Conservation (phyloP, 2,329 filamentous ascomycete genomes). For the Kalmusia sp. region DNA sequence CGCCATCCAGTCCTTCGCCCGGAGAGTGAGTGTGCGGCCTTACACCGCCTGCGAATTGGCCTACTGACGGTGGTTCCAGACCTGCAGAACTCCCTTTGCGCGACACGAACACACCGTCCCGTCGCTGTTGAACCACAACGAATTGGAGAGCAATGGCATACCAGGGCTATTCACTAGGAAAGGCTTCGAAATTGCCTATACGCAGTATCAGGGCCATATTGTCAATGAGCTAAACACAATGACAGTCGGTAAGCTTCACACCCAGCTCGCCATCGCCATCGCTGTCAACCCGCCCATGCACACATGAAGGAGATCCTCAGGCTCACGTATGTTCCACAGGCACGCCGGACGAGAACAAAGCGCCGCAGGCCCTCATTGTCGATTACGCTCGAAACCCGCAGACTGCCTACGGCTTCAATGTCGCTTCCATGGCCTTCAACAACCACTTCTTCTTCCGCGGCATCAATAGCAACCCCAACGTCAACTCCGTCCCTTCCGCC, state of each 20-base stretch:
- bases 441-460: slow-evolving; percentile 82
- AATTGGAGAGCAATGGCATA: slow-evolving; percentile 62
- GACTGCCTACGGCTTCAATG: slow-evolving; percentile 86
- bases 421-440: slow-evolving; percentile 96
- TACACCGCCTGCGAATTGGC: slow-evolving; percentile 8
- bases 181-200: slow-evolving; percentile 80
- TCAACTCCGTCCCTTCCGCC: slow-evolving; percentile 38
- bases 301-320: not conserved
- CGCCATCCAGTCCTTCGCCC: slow-evolving; percentile 29
- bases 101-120: slow-evolving; percentile 55
- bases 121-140: slow-evolving; percentile 54
- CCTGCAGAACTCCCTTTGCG: slow-evolving; percentile 22
- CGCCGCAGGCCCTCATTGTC: slow-evolving; percentile 73
- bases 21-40: slow-evolving; percentile 26
- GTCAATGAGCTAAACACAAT: slow-evolving; percentile 78
- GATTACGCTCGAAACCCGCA: slow-evolving; percentile 79
- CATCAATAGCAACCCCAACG: slow-evolving; percentile 46
- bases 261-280: slow-evolving; percentile 16
- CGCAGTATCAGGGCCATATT: slow-evolving; percentile 77
- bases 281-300: slow-evolving; percentile 9
- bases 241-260: slow-evolving; percentile 67
- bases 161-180: slow-evolving; percentile 73
- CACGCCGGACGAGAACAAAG: slow-evolving; percentile 67
- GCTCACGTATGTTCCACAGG: slow-evolving; percentile 54
- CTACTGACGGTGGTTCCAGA: slow-evolving; percentile 38